These are phyloP conservation scores for Mallotus japonicus DNA, from an alignment of 441 rosid species.

Conservation along the genomic window DNA sequence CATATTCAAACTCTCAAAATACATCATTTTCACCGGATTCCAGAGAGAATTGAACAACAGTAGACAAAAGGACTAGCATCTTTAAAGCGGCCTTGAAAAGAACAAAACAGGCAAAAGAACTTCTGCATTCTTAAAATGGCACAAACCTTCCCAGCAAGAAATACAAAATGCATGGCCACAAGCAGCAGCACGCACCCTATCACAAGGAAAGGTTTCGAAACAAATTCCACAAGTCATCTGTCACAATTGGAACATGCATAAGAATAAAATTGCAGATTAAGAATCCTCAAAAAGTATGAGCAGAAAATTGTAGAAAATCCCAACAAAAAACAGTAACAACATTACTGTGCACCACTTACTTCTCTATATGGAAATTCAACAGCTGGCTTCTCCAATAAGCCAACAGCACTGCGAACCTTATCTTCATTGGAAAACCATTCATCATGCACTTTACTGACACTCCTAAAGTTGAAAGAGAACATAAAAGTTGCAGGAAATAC, in stretches of 20 bases:
- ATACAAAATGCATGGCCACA: slow-evolving; percentile 93
- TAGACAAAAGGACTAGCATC: not conserved
- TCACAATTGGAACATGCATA: slow-evolving; percentile 9
- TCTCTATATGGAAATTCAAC: slow-evolving; percentile 49
- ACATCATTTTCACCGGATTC: no score
- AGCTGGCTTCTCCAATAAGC: slow-evolving; percentile 61
- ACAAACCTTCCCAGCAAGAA: slow-evolving; percentile 84
- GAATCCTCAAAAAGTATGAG: slow-evolving; percentile 6
- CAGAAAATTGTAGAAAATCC: not conserved
- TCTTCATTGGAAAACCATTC: slow-evolving; percentile 96
- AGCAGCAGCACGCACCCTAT: slow-evolving; percentile 56
- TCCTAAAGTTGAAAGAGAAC: slow-evolving; percentile 43
- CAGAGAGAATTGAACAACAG: no score
- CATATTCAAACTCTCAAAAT: no score
- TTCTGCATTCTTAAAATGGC: not conserved
- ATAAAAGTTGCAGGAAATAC: not conserved
- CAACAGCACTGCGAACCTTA: slow-evolving; percentile 67
- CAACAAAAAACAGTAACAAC: slow-evolving; percentile 5
- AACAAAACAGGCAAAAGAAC: not conserved
- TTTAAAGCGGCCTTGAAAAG: not conserved
- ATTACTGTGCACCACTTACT: slow-evolving; percentile 34
- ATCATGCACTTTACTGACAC: slow-evolving; percentile 84
- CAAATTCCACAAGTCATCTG: slow-evolving; percentile 92
- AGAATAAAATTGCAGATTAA: slow-evolving; percentile 17
- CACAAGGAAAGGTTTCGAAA: slow-evolving; percentile 59